A percentile compares a stretch with the other conserved stretches of the same genome.
These are phyloP conservation scores for Fusarium papillatum DNA, from an alignment of 2,329 filamentous ascomycete genomes.

Conservation along the genomic window DNA sequence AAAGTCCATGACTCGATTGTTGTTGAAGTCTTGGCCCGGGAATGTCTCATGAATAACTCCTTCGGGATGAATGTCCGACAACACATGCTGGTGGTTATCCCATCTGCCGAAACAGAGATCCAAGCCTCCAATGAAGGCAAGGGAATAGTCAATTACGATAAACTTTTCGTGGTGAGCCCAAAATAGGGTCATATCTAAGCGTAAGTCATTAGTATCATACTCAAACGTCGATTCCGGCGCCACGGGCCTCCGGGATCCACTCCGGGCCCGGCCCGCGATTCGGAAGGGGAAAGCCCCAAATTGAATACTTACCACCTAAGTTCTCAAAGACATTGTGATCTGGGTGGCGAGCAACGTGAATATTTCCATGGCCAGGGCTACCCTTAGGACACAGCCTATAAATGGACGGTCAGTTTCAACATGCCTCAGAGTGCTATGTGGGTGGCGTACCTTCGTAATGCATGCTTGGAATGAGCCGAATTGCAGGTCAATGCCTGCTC, in stretches of 20 bases:
- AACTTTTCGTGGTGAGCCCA: slow-evolving; percentile 99
- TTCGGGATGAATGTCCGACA: slow-evolving; percentile 90
- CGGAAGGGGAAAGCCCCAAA: not conserved
- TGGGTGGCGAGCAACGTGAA: slow-evolving; percentile 89
- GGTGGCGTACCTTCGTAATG: slow-evolving; percentile 11
- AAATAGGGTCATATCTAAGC: slow-evolving; percentile 81
- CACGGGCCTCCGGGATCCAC: not conserved
- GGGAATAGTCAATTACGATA: slow-evolving; percentile 90
- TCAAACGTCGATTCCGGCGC: not conserved
- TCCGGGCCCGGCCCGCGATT: not conserved
- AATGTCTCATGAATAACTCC: slow-evolving; percentile 88
- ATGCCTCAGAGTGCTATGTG: not conserved
- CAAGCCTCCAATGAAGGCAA: slow-evolving; percentile 94
- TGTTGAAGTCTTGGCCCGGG: slow-evolving; percentile 98
- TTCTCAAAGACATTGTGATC: slow-evolving; percentile 97
- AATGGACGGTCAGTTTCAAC: not conserved
- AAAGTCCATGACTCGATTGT: slow-evolving; percentile 97
- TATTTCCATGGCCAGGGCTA: slow-evolving; percentile 87
- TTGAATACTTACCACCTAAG: slow-evolving; percentile 68
- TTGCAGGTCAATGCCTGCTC: slow-evolving; percentile 90
- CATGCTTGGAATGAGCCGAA: slow-evolving; percentile 90
- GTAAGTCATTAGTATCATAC: not conserved
- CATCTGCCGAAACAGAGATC: slow-evolving; percentile 97
- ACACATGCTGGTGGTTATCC: slow-evolving; percentile 88
- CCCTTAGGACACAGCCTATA: slow-evolving; percentile 81